Evolutionary conservation across 306 rosid genomes (phyloP).

Genomic region (Prunus mira): DNA sequence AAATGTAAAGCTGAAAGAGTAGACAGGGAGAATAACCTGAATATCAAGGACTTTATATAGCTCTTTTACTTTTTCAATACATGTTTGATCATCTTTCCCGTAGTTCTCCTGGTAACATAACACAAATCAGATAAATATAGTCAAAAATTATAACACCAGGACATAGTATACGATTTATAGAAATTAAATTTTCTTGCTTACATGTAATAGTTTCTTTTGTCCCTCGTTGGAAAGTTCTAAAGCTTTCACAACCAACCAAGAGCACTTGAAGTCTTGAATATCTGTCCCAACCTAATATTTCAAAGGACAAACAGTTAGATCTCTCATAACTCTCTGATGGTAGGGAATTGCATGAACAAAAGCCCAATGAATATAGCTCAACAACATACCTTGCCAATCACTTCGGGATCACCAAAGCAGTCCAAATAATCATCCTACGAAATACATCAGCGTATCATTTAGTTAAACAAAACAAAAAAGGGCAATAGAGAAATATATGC

Average conservation of each 20-base stretch:
- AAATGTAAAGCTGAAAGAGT: neutral
- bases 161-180: neutral
- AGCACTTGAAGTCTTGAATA: slow-evolving; percentile 95
- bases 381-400: slow-evolving; percentile 75
- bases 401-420: slow-evolving; percentile 78
- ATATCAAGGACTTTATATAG: slow-evolving; percentile 70
- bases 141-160: neutral
- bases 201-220: slow-evolving; percentile 70
- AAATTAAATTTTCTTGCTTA: slow-evolving; percentile 31
- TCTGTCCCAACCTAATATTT: slow-evolving; percentile 84
- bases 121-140: neutral
- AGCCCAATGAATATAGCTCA: neutral
- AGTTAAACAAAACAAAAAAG: neutral
- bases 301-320: slow-evolving; percentile 29
- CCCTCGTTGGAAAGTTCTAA: slow-evolving; percentile 62
- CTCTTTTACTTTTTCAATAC: slow-evolving; percentile 69
- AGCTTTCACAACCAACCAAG: slow-evolving; percentile 94
- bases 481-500: neutral
- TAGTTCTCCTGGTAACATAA: slow-evolving; percentile 60
- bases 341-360: slow-evolving; percentile 10
- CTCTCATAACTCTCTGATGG: neutral
- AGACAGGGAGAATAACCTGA: slow-evolving; percentile 42
- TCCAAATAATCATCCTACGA: slow-evolving; percentile 92
- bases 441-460: neutral
- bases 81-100: slow-evolving; percentile 59